Evolutionary conservation across 108 stramenopile genomes (phyloP).

Genomic region (Fragilariopsis cylindrus): DNA sequence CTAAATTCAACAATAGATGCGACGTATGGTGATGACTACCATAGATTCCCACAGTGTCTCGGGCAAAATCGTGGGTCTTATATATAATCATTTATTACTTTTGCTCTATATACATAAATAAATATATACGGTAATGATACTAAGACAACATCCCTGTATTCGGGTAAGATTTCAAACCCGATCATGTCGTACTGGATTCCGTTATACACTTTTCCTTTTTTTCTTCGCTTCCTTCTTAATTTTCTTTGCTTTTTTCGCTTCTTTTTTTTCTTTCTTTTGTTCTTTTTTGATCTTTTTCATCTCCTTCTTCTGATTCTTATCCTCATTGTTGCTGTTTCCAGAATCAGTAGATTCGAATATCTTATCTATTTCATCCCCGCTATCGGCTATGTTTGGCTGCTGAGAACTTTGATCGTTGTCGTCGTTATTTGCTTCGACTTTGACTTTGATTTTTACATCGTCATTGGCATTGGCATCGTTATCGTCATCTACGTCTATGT

Average conservation of each 20-base stretch:
- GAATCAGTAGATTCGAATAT: not conserved
- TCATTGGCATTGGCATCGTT: not conserved
- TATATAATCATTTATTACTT: no score
- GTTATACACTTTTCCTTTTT: not conserved
- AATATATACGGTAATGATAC: no score
- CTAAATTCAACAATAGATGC: no score
- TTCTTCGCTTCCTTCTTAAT: conserved; percentile 9
- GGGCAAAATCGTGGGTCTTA: no score
- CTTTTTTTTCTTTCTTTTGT: not conserved
- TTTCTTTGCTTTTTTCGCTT: not conserved
- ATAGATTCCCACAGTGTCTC: no score
- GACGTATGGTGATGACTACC: no score
- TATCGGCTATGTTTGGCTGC: not conserved
- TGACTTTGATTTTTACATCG: not conserved
- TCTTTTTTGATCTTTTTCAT: not conserved
- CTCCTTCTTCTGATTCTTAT: not conserved
- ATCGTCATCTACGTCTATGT: not conserved
- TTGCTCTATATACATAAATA: no score
- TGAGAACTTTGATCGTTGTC: not conserved
- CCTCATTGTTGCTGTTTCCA: no score
- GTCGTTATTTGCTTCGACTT: not conserved
- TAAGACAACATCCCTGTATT: no score
- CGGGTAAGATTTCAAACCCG: no score
- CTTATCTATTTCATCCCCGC: not conserved
- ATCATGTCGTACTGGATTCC: no score